Percentiles rank a stretch among this genome's conserved stretches.
phyloP scores from a whole-genome alignment of 2,329 filamentous ascomycete species.

The Aspergillus tubingensis region DNA sequence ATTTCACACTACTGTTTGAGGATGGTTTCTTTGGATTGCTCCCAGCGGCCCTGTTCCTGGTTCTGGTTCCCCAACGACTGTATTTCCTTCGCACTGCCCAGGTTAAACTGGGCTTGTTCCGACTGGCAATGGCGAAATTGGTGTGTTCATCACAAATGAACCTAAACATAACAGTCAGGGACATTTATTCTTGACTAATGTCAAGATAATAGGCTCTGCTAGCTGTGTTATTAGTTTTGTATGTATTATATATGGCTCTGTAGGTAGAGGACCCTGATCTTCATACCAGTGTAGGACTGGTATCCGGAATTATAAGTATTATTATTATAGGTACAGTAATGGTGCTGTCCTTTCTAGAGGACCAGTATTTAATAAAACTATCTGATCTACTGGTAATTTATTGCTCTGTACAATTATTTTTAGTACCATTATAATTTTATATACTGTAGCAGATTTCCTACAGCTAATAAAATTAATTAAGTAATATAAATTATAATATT shows the following conservation, averaged over 20 bases:
- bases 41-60: slow-evolving; percentile 25
- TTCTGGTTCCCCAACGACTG: slow-evolving; percentile 19
- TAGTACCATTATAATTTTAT: not conserved
- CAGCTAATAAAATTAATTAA: not conserved
- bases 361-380: not conserved
- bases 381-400: not conserved
- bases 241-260: not conserved
- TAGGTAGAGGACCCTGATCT: not conserved
- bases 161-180: not conserved
- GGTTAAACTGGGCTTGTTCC: not conserved
- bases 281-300: not conserved
- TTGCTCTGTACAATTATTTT: not conserved
- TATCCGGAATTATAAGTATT: not conserved
- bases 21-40: slow-evolving; percentile 29
- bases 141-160: not conserved
- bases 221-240: not conserved
- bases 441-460: not conserved
- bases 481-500: not conserved
- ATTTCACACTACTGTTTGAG: slow-evolving; percentile 38
- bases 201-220: not conserved
- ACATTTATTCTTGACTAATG: not conserved
- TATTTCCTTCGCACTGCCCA: slow-evolving; percentile 20
- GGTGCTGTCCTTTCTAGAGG: not conserved
- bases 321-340: not conserved
- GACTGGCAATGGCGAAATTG: not conserved